A percentile compares a stretch with the other conserved stretches of the same genome.
Evolutionary conservation across 305 asterid species (phyloP).

Genomic region (Solanum hybrid): DNA sequence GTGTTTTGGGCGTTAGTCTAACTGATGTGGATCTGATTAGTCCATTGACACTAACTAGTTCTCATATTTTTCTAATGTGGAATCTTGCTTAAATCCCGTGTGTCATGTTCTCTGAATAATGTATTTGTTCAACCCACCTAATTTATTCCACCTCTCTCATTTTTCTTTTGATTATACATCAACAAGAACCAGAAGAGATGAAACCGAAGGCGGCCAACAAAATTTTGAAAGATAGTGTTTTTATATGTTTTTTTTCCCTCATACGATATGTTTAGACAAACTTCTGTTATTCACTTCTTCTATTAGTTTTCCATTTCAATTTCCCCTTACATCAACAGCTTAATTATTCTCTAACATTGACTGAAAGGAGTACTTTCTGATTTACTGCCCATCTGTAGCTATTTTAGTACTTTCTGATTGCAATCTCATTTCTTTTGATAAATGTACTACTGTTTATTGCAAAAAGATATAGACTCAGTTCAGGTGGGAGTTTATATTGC

Average conservation of each 20-base stretch:
- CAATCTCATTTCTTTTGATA: neutral
- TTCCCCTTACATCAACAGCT: neutral
- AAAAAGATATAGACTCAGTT: neutral
- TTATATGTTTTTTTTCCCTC: neutral
- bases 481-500: neutral
- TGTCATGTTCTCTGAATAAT: neutral
- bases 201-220: neutral
- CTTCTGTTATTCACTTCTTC: neutral
- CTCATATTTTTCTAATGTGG: neutral
- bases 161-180: neutral
- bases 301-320: neutral
- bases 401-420: neutral
- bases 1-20: too few species aligned
- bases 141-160: neutral
- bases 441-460: neutral
- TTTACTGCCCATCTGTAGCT: neutral
- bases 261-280: neutral
- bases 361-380: neutral
- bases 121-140: conserved; percentile 8
- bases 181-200: neutral
- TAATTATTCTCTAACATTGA: neutral
- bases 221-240: neutral
- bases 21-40: too few species aligned
- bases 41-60: neutral
- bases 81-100: neutral